These are phyloP conservation scores for Colletotrichum caudatum DNA, from an alignment of 2,329 filamentous ascomycete species.

Conservation along the genomic window DNA sequence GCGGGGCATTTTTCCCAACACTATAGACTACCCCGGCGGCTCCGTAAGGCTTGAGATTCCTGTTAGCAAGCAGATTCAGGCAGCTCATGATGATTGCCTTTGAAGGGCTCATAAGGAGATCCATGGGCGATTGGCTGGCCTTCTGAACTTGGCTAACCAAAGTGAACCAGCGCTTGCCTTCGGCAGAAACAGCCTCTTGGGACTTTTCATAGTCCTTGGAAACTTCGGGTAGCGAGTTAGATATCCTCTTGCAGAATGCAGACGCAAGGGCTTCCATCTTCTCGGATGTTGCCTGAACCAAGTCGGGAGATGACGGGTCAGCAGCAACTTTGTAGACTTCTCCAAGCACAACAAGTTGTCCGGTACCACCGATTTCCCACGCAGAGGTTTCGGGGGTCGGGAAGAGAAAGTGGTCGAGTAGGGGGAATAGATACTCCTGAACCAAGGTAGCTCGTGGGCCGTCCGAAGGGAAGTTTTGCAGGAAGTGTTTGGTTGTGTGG, in stretches of 20 bases:
- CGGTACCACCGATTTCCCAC: constrained; percentile 46
- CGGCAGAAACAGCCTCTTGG: constrained; percentile 74
- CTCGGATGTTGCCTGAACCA: constrained; percentile 62
- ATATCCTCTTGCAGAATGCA: constrained; percentile 74
- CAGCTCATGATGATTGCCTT: constrained; percentile 44
- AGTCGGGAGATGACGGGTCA: constrained; percentile 54
- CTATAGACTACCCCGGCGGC: constrained; percentile 60
- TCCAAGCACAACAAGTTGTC: constrained; percentile 55
- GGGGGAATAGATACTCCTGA: constrained; percentile 63
- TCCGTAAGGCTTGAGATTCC: constrained; percentile 70
- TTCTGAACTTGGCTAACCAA: constrained; percentile 63
- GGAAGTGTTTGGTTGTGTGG: constrained; percentile 68
- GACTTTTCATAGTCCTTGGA: constrained; percentile 81
- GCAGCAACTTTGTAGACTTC: constrained; percentile 61
- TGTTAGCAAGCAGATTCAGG: constrained; percentile 58
- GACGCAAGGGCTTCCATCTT: constrained; percentile 75
- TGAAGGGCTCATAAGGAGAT: constrained; percentile 50
- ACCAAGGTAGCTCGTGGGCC: constrained; percentile 60
- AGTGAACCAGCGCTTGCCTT: constrained; percentile 76
- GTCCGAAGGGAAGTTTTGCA: constrained; percentile 58
- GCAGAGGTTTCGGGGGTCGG: constrained; percentile 55
- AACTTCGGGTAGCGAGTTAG: constrained; percentile 82
- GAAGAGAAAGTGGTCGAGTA: constrained; percentile 67
- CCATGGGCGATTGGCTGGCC: constrained; percentile 39
- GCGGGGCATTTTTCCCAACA: constrained; percentile 48